Conservation (phyloP, 257 asterid genomes). For the Vinca minor region DNA sequence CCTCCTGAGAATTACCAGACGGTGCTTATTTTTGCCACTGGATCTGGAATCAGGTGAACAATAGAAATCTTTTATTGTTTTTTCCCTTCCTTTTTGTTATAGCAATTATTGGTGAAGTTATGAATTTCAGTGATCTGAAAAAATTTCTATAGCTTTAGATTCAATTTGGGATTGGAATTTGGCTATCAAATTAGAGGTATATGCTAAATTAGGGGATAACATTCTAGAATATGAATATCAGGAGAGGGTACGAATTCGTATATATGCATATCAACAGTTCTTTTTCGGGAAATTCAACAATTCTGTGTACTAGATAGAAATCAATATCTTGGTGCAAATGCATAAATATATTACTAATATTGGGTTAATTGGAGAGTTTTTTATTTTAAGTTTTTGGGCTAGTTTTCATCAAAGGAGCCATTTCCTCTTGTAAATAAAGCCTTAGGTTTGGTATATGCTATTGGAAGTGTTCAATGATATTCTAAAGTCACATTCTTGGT, state of each 20-base stretch:
- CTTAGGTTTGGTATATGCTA: not conserved
- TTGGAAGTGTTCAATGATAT: not conserved
- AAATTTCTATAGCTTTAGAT: not conserved
- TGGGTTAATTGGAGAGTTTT: not conserved
- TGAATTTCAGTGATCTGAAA: not conserved
- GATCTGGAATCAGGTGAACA: constrained; percentile 78
- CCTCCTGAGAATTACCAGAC: constrained; percentile 62
- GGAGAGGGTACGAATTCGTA: not conserved
- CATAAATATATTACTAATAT: not conserved
- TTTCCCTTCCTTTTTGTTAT: not conserved
- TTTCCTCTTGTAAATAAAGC: not conserved
- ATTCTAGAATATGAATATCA: too few relatives aligned
- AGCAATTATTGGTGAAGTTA: not conserved
- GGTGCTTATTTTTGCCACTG: constrained; percentile 84
- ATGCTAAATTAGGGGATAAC: too few relatives aligned
- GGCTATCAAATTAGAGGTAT: not conserved
- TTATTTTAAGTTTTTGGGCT: not conserved
- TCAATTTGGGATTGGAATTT: not conserved
- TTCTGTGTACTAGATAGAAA: not conserved
- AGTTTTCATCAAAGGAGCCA: not conserved
- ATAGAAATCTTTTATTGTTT: not conserved
- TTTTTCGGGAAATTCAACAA: not conserved
- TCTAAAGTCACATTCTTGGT: not conserved
- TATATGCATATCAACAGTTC: not conserved
- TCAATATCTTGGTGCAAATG: not conserved